Conservation (phyloP, 2,329 filamentous ascomycete genomes). For the Ophiostoma himal-ulmi region DNA sequence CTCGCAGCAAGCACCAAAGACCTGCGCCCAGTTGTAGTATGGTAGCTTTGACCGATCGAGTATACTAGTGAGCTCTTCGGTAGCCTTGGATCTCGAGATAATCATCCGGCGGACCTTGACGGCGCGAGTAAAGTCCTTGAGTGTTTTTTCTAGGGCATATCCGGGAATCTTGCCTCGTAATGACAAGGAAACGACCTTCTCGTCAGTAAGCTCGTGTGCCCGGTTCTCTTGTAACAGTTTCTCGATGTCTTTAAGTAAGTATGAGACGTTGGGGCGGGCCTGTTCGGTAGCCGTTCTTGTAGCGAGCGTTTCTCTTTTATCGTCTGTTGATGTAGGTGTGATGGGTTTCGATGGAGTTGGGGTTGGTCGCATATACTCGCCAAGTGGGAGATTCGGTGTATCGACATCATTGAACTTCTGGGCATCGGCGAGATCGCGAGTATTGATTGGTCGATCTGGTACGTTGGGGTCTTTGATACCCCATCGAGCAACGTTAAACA, state of each 20-base stretch:
- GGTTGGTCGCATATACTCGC: slow-evolving; percentile 39
- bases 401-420: slow-evolving; percentile 59
- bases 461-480: slow-evolving; percentile 83
- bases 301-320: slow-evolving; percentile 45
- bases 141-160: slow-evolving; percentile 86
- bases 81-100: slow-evolving; percentile 79
- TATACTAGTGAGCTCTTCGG: slow-evolving; percentile 65
- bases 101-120: slow-evolving; percentile 88
- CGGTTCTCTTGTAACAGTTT: slow-evolving; percentile 73
- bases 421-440: slow-evolving; percentile 57
- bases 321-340: slow-evolving; percentile 53
- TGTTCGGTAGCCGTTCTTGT: slow-evolving; percentile 21
- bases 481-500: slow-evolving; percentile 98
- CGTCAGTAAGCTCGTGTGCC: slow-evolving; percentile 69
- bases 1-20: slow-evolving; percentile 94
- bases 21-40: slow-evolving; percentile 94
- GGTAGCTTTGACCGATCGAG: slow-evolving; percentile 83
- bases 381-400: slow-evolving; percentile 48
- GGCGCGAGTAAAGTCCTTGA: slow-evolving; percentile 85
- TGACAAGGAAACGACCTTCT: slow-evolving; percentile 77
- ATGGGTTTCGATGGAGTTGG: slow-evolving; percentile 35
- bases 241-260: slow-evolving; percentile 66
- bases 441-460: slow-evolving; percentile 53
- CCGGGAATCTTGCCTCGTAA: slow-evolving; percentile 89
- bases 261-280: slow-evolving; percentile 32